These are phyloP conservation scores for Lindgomyces ingoldianus DNA, from an alignment of 495 filamentous ascomycete species.

Conservation along the genomic window DNA sequence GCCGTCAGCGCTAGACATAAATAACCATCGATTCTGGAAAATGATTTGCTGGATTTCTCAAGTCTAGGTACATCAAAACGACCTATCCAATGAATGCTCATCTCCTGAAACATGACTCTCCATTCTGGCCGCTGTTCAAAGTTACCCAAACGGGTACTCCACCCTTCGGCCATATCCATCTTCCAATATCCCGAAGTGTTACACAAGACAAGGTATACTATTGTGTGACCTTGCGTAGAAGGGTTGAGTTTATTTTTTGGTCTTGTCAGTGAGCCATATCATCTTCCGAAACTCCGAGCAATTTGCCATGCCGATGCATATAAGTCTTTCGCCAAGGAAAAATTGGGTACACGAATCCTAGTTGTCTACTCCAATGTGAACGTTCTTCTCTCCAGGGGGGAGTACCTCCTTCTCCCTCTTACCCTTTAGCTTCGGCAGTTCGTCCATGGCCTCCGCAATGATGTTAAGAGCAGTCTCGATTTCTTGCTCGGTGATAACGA, in stretches of 20 bases:
- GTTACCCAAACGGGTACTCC: too few species aligned
- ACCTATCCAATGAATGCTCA: too few species aligned
- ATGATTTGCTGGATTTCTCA: too few species aligned
- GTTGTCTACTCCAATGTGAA: slow-evolving; percentile 65
- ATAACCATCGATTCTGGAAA: too few species aligned
- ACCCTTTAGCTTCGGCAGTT: slow-evolving; percentile 46
- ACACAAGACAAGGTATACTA: too few species aligned
- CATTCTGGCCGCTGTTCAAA: too few species aligned
- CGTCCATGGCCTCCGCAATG: slow-evolving; percentile 46
- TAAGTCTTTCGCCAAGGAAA: not conserved
- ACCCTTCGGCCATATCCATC: too few species aligned
- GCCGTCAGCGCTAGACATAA: not conserved
- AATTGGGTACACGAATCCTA: slow-evolving; percentile 13
- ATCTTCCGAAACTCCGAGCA: not conserved
- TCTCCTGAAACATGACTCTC: too few species aligned
- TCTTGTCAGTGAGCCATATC: not conserved
- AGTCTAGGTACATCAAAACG: too few species aligned
- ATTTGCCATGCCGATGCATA: not conserved
- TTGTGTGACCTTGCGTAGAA: too few species aligned
- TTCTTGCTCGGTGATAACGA: slow-evolving; percentile 49
- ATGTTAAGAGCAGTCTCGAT: slow-evolving; percentile 45
- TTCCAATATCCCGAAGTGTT: too few species aligned
- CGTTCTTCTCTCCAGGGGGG: slow-evolving; percentile 71
- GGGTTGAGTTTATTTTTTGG: too few species aligned
- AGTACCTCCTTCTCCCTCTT: slow-evolving; percentile 92